Evolutionary conservation across 495 filamentous ascomycete species (phyloP).

Genomic region (Aspergillus carlsbadensis): DNA sequence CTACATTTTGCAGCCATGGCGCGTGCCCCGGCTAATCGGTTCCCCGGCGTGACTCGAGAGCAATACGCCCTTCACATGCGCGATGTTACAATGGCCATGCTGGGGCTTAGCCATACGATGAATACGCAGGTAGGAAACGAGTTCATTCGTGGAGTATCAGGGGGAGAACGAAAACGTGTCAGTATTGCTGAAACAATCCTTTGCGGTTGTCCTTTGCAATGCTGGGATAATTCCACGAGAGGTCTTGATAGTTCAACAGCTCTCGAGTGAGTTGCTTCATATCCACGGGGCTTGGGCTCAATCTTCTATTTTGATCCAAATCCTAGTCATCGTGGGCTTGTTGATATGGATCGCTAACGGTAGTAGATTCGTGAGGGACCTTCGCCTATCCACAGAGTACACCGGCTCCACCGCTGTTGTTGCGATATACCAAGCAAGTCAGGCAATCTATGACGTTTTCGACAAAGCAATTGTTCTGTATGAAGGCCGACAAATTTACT

Average conservation of each 20-base stretch:
- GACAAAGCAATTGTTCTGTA: conserved; percentile 79
- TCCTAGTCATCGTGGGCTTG: no score
- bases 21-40: conserved; percentile 61
- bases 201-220: conserved; percentile 66
- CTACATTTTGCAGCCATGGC: conserved; percentile 73
- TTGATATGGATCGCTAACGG: no score
- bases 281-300: no score
- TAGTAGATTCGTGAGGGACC: conserved; percentile 62
- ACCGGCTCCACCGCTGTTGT: conserved; percentile 65
- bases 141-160: conserved; percentile 74
- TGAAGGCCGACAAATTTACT: conserved; percentile 82
- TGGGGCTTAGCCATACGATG: conserved; percentile 72
- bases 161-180: conserved; percentile 81
- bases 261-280: conserved; percentile 28
- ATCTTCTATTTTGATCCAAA: no score
- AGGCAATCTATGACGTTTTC: conserved; percentile 73
- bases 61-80: conserved; percentile 64
- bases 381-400: conserved; percentile 65
- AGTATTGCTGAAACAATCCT: conserved; percentile 73
- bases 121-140: conserved; percentile 81
- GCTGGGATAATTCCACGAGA: conserved; percentile 79
- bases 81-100: conserved; percentile 77
- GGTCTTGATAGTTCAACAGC: conserved; percentile 80
- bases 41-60: conserved; percentile 55
- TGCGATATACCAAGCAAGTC: conserved; percentile 83